Conservation (phyloP, 352 stramenopile species). For the Phytophthora sp. region DNA sequence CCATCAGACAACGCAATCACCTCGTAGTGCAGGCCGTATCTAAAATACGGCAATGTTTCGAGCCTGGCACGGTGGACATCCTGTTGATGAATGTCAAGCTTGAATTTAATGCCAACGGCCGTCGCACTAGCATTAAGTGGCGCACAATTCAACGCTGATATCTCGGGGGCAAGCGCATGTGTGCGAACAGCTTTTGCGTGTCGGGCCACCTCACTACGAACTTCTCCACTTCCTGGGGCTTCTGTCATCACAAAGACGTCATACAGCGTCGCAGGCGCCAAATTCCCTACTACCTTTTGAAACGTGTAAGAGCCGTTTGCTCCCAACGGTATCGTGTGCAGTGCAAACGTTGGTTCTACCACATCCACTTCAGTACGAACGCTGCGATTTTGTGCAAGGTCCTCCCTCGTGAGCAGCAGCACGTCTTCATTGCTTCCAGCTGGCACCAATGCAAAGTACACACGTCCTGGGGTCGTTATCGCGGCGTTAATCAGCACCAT, state of each 20-base stretch:
- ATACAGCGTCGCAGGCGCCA: slow-evolving; percentile 63
- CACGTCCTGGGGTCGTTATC: slow-evolving; percentile 43
- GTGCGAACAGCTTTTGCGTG: slow-evolving; percentile 46
- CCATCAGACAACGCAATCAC: slow-evolving; percentile 28
- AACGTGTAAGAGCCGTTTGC: slow-evolving; percentile 27
- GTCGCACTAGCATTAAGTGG: slow-evolving; percentile 50
- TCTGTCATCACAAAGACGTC: slow-evolving; percentile 66
- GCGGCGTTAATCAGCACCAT: slow-evolving; percentile 38
- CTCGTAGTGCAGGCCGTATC: slow-evolving; percentile 64
- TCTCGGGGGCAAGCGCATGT: slow-evolving; percentile 57
- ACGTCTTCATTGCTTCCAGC: slow-evolving; percentile 9
- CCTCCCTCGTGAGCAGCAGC: slow-evolving; percentile 15
- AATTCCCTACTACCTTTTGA: slow-evolving; percentile 26
- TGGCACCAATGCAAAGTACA: slow-evolving; percentile 60
- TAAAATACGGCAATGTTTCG: slow-evolving; percentile 43
- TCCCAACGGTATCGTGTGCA: slow-evolving; percentile 29
- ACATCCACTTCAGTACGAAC: slow-evolving; percentile 1
- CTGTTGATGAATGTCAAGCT: slow-evolving; percentile 43
- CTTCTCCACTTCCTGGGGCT: slow-evolving; percentile 49
- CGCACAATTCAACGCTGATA: slow-evolving; percentile 28
- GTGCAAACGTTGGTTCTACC: slow-evolving; percentile 30
- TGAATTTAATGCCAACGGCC: slow-evolving; percentile 47
- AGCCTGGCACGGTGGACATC: slow-evolving; percentile 41
- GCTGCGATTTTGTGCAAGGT: slow-evolving; percentile 41
- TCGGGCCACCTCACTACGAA: slow-evolving; percentile 49